Evolutionary conservation across 257 asterid species (phyloP).

Genomic region (Fraxinus cuspidata): DNA sequence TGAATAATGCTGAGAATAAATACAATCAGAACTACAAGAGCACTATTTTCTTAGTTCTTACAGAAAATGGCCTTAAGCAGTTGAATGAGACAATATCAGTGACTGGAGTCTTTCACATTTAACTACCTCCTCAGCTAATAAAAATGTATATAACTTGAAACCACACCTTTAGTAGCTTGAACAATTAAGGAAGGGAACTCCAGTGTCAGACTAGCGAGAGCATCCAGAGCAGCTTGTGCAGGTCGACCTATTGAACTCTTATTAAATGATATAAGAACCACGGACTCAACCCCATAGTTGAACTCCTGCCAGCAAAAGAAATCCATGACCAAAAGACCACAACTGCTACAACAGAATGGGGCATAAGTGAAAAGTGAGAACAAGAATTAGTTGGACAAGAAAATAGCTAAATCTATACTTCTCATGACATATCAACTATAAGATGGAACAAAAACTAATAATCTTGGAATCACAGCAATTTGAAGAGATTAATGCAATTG

Average conservation of each 20-base stretch:
- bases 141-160: neutral
- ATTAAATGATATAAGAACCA: constrained; percentile 61
- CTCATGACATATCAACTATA: neutral
- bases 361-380: constrained; percentile 8
- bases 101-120: neutral
- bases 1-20: constrained; percentile 2
- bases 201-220: constrained; percentile 48
- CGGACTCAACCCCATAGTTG: constrained; percentile 69
- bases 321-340: neutral
- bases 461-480: constrained; percentile 12
- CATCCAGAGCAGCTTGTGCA: constrained; percentile 65
- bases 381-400: constrained; percentile 14
- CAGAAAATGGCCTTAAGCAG: neutral
- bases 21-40: neutral
- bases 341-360: neutral
- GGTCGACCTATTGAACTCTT: constrained; percentile 53
- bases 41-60: neutral
- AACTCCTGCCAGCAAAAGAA: constrained; percentile 66
- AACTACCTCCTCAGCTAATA: constrained; percentile 5
- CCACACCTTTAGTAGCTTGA: constrained; percentile 73
- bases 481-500: constrained; percentile 2
- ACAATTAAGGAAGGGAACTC: constrained; percentile 72
- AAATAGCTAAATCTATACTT: constrained; percentile 1
- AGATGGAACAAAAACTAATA: constrained; percentile 8
- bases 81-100: constrained; percentile 7